Base-by-base conservation (phyloP, 306 rosid species). In the Dalbergia cochinchinensis region DNA sequence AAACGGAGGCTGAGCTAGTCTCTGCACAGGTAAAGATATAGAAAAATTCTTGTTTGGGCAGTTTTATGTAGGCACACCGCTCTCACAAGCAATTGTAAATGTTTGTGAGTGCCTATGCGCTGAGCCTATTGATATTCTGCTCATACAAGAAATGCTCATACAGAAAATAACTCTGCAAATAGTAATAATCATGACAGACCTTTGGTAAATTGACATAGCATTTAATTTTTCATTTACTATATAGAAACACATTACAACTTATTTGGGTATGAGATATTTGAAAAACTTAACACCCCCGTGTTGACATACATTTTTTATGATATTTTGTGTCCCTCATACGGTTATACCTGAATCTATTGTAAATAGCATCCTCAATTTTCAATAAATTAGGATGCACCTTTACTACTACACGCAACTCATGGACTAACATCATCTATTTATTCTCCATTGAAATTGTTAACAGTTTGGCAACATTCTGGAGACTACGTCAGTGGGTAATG, bases 1-100 rank as follows among this genome's bases (percentile, higher is more conserved):
- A 65, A 69, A 72, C 78, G 0, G 83, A 54, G 37, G 15, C 47
- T 3, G 84, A 86, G 45, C 54, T 48, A 10, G 18, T 9, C 44
- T 41, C 8, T 18, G 37, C 2, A 73, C 53, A 1, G 85, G 15
- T 0, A 20, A 20, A 20, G 22, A 20, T 20, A 20, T 1, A 20
- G 22, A 20, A 20, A 20, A 20, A 20, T 20, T 20, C 0, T 20
- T 20, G 22, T 20, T 20, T 20, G 22, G 22, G 22, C 22, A 20
- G 22, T 20, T 20, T 20, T 20, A 20, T 20, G 22, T 20, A 20
- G 22, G 22, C 22, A 20, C 22, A 20, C 22, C 0, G 1, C 22
- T 20, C 22, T 20, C 22, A 35, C 26, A 37, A 37, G 37, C 37
- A 4, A 8, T 20, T 59, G 7, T 10, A 19, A 20, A 58, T 20